Conservation (phyloP, 495 filamentous ascomycete species). For the Sphaerosporella brunnea region DNA sequence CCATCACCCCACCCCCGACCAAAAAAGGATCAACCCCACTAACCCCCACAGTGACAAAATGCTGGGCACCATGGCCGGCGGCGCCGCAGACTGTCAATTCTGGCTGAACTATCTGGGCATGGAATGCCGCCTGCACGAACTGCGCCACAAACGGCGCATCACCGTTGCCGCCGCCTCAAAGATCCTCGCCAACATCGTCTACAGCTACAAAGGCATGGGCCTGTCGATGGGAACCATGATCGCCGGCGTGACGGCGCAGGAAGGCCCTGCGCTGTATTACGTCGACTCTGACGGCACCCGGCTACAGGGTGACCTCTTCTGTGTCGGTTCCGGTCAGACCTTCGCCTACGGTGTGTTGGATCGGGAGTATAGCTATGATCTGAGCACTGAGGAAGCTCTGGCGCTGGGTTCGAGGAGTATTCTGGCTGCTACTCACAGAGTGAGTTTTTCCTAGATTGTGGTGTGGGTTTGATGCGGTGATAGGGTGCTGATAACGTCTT, state of each 20-base stretch:
- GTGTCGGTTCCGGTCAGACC: conserved; percentile 93
- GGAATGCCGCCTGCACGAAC: conserved; percentile 97
- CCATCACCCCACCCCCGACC: no score
- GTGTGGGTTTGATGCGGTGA: no score
- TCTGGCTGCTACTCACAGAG: conserved; percentile 83
- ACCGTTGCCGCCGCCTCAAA: conserved; percentile 92
- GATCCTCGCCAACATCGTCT: conserved; percentile 95
- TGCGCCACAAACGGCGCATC: conserved; percentile 96
- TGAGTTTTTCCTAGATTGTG: no score
- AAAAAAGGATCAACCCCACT: no score
- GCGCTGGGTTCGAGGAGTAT: conserved; percentile 81
- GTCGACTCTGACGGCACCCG: conserved; percentile 95
- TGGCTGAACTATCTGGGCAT: conserved; percentile 97
- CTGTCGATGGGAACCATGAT: conserved; percentile 99
- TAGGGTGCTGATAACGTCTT: no score
- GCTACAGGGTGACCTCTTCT: conserved; percentile 85
- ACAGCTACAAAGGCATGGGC: conserved; percentile 95
- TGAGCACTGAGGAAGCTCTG: conserved; percentile 69
- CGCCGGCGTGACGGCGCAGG: conserved; percentile 86
- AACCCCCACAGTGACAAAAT: conserved; percentile 37
- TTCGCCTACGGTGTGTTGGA: conserved; percentile 97
- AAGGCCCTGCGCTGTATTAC: conserved; percentile 96
- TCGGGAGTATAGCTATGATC: conserved; percentile 78
- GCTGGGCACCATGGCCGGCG: conserved; percentile 94
- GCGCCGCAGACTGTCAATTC: conserved; percentile 98